Percentiles rank a stretch among this genome's conserved stretches.
Conservation (phyloP, 495 filamentous ascomycete genomes). For the Penicillium simplicissimum region DNA sequence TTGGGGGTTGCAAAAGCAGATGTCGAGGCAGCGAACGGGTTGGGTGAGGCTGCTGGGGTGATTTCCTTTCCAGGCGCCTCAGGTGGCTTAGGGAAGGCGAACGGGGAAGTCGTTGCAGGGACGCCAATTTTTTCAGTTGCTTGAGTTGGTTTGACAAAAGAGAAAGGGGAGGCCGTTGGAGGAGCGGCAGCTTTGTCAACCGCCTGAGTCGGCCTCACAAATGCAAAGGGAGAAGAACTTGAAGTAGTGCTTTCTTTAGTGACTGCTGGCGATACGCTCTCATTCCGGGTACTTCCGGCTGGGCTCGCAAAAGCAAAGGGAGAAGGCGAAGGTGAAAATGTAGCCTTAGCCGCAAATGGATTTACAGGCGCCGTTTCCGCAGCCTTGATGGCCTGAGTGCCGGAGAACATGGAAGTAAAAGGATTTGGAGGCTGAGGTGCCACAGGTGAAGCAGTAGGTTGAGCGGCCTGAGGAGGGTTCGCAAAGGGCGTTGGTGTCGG, state of each 20-base stretch:
- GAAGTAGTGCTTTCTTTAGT: neutral
- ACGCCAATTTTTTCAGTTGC: neutral
- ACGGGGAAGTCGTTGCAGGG: neutral
- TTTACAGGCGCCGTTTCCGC: constrained; percentile 5
- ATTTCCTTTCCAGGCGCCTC: neutral
- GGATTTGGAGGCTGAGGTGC: constrained; percentile 8
- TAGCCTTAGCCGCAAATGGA: constrained; percentile 19
- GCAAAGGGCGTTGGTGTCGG: constrained; percentile 12
- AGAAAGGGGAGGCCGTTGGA: neutral
- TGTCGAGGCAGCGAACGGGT: constrained; percentile 18
- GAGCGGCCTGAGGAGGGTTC: constrained; percentile 3
- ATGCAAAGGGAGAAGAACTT: constrained; percentile 1
- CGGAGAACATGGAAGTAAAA: constrained; percentile 22
- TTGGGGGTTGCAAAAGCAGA: constrained; percentile 8
- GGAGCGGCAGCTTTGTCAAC: neutral
- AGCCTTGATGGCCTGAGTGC: neutral
- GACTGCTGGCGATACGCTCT: neutral
- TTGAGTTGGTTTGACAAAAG: neutral
- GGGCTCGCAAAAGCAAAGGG: constrained; percentile 20
- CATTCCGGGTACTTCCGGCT: constrained; percentile 7
- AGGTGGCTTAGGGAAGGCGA: neutral
- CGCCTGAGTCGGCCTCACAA: neutral
- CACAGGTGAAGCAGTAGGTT: neutral
- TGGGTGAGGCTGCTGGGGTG: constrained; percentile 2
- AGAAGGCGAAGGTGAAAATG: constrained; percentile 17